Evolutionary conservation across 352 stramenopile genomes (phyloP).

Genomic region (Globisporangium solare): DNA sequence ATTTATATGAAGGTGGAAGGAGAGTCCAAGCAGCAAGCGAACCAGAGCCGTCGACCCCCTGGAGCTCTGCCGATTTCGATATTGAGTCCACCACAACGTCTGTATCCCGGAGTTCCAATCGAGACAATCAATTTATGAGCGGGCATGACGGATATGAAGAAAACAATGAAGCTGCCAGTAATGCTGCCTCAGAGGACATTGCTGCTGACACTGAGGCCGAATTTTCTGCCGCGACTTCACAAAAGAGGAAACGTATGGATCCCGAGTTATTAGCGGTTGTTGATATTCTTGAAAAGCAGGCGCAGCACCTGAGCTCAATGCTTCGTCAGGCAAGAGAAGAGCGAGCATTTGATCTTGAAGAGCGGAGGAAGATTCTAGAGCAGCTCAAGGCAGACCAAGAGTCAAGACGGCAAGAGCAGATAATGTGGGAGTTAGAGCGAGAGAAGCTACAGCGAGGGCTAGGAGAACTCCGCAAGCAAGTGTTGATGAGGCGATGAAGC

Average conservation of each 20-base stretch:
- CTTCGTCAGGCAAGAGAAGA: constrained; percentile 1
- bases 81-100: too few species aligned
- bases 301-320: background rate
- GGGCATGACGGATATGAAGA: background rate
- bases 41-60: background rate
- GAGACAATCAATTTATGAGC: too few species aligned
- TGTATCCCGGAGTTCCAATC: too few species aligned
- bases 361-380: background rate
- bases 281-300: constrained; percentile 1
- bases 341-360: background rate
- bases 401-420: background rate
- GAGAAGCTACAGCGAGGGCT: constrained; percentile 1
- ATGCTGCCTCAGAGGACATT: background rate
- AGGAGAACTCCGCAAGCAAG: background rate
- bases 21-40: background rate
- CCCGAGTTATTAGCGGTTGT: background rate
- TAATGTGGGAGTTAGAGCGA: background rate
- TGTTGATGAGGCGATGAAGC: background rate
- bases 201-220: background rate
- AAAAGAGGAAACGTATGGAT: background rate
- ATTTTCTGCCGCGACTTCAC: background rate
- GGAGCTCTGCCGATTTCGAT: background rate
- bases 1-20: background rate
- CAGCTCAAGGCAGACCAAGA: constrained; percentile 6
- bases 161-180: background rate